A percentile compares a stretch with the other conserved stretches of the same genome.
Evolutionary conservation across 768 basidiomycete species (phyloP).

Genomic region (Rickenella mellea): DNA sequence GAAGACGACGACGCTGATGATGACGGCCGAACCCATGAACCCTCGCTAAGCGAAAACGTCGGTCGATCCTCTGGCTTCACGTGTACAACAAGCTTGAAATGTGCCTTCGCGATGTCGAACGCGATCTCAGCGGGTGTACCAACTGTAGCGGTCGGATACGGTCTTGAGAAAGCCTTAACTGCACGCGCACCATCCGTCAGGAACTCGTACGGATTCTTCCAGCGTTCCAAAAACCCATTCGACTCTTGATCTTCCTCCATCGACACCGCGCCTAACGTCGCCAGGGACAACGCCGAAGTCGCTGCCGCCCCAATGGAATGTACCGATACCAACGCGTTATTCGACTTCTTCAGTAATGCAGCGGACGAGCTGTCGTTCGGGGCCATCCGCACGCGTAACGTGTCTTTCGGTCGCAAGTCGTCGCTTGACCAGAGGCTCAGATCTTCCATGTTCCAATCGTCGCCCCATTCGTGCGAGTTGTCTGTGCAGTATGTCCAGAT

Average conservation of each 20-base stretch:
- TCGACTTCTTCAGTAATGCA: constrained; percentile 23
- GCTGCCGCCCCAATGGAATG: constrained; percentile 9
- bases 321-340: constrained; percentile 3
- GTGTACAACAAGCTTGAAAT: constrained; percentile 58
- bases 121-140: constrained; percentile 56
- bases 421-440: constrained; percentile 79
- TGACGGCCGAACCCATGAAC: constrained; percentile 4
- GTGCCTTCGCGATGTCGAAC: constrained; percentile 67
- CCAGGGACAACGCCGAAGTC: constrained; percentile 27
- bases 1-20: constrained; percentile 8
- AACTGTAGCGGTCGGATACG: constrained; percentile 70
- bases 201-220: constrained; percentile 55
- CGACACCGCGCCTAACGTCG: constrained; percentile 18
- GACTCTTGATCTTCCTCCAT: constrained; percentile 14
- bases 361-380: constrained; percentile 33
- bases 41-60: background rate
- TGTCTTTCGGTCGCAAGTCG: constrained; percentile 35
- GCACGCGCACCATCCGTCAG: constrained; percentile 83
- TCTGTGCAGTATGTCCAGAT: constrained; percentile 87
- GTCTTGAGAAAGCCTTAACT: constrained; percentile 73
- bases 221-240: constrained; percentile 18
- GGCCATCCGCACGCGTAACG: constrained; percentile 15
- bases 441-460: constrained; percentile 97
- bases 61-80: constrained; percentile 50
- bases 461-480: constrained; percentile 81